Percentiles rank a stretch among this genome's conserved stretches.
These are phyloP conservation scores for Fusarium palustre DNA, from an alignment of 2,329 filamentous ascomycete genomes.

Conservation along the genomic window DNA sequence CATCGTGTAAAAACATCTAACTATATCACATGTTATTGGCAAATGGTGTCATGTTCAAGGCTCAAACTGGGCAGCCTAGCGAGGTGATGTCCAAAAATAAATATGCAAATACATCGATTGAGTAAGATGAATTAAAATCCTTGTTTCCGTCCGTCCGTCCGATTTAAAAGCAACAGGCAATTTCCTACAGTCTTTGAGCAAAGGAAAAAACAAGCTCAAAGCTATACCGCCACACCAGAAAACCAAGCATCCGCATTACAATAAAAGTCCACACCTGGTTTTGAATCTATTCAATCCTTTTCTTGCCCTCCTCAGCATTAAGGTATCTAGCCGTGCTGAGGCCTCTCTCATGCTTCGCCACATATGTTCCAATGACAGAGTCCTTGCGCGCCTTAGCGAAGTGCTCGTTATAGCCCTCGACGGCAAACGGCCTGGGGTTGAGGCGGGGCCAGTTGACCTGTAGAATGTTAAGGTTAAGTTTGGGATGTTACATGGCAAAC, in stretches of 20 bases:
- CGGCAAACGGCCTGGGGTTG: slow-evolving; percentile 86
- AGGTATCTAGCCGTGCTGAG: slow-evolving; percentile 84
- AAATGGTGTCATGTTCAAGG: neutral
- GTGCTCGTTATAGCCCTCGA: slow-evolving; percentile 89
- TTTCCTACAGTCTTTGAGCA: slow-evolving; percentile 15
- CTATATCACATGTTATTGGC: neutral
- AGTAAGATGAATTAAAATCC: slow-evolving; percentile 26
- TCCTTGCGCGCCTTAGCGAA: slow-evolving; percentile 86
- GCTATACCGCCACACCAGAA: slow-evolving; percentile 10
- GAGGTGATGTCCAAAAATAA: neutral
- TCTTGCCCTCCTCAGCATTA: slow-evolving; percentile 96
- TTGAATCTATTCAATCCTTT: slow-evolving; percentile 82
- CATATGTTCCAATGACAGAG: slow-evolving; percentile 79
- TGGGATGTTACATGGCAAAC: neutral
- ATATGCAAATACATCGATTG: slow-evolving; percentile 29
- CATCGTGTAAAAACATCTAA: slow-evolving; percentile 17
- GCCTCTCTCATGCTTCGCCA: slow-evolving; percentile 79
- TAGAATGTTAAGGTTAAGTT: slow-evolving; percentile 21
- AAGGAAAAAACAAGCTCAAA: slow-evolving; percentile 12
- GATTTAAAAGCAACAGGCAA: slow-evolving; percentile 12
- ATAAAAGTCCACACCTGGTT: slow-evolving; percentile 15
- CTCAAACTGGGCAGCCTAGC: neutral
- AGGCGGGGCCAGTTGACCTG: slow-evolving; percentile 99
- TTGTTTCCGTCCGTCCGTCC: slow-evolving; percentile 1
- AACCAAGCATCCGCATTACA: slow-evolving; percentile 21